Conservation (phyloP, 2,329 filamentous ascomycete genomes). For the Dothistroma pini region DNA sequence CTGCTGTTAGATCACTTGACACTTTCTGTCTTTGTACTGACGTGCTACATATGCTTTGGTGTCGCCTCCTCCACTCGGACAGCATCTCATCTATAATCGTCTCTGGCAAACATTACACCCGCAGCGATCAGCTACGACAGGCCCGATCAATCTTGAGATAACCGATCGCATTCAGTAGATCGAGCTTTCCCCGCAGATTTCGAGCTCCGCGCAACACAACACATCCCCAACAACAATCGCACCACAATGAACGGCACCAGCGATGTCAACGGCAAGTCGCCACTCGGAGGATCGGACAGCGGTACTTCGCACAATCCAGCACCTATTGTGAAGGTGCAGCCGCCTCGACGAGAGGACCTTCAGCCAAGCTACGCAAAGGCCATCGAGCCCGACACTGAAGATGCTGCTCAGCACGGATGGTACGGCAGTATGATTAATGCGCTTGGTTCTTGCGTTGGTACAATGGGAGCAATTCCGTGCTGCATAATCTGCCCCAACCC, state of each 20-base stretch:
- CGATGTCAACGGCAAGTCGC: constrained; percentile 39
- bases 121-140: background rate
- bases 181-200: background rate
- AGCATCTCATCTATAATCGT: background rate
- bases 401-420: constrained; percentile 75
- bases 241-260: constrained; percentile 19
- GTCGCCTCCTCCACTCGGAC: background rate
- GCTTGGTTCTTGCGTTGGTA: constrained; percentile 72
- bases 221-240: constrained; percentile 2
- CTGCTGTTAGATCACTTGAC: constrained; percentile 1
- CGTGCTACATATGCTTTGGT: constrained; percentile 7
- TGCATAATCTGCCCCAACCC: constrained; percentile 88
- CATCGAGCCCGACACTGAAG: constrained; percentile 57
- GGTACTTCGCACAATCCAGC: constrained; percentile 16
- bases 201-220: background rate
- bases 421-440: constrained; percentile 69
- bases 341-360: constrained; percentile 76
- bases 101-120: background rate
- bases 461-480: constrained; percentile 82
- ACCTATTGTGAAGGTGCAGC: constrained; percentile 61
- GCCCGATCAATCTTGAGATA: background rate
- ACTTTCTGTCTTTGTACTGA: constrained; percentile 1
- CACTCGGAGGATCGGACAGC: constrained; percentile 26
- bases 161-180: constrained; percentile 1
- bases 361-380: constrained; percentile 67